Evolutionary conservation across 371 early-diverging fungal species (phyloP).

Genomic region (Blastocladiella emersonii): DNA sequence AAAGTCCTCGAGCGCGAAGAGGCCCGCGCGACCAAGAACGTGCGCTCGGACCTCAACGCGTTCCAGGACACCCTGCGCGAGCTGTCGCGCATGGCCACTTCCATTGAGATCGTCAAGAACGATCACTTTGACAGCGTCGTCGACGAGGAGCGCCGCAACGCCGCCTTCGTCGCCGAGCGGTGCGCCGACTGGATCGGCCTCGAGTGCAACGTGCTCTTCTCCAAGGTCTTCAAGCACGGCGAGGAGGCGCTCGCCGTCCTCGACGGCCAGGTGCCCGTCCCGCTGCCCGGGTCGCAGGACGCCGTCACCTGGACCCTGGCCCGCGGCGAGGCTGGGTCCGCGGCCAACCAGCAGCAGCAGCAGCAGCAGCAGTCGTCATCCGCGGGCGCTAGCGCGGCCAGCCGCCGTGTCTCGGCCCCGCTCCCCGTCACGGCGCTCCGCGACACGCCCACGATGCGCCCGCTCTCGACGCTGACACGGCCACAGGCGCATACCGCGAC

Average conservation of each 20-base stretch:
- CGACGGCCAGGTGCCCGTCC: neutral
- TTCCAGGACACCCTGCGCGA: neutral
- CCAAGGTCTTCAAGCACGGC: neutral
- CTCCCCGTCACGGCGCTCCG: too few relatives aligned
- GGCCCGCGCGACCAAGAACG: neutral
- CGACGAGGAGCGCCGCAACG: neutral
- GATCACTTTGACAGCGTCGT: neutral
- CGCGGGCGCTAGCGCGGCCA: too few relatives aligned
- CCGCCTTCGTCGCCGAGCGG: neutral
- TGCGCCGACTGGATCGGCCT: neutral
- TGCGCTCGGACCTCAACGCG: neutral
- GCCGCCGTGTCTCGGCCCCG: too few relatives aligned
- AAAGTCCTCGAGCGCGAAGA: neutral
- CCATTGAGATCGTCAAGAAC: neutral
- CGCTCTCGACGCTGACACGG: too few relatives aligned
- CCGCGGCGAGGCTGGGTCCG: too few relatives aligned
- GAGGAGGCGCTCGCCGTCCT: neutral
- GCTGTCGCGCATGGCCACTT: neutral
- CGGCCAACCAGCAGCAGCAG: too few relatives aligned
- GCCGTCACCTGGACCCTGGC: neutral
- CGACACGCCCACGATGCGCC: too few relatives aligned
- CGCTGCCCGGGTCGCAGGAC: too few relatives aligned
- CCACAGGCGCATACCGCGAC: too few relatives aligned
- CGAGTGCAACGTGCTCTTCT: neutral
- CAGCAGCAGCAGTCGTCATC: too few relatives aligned